Conservation (phyloP, 1,284 basidiomycete species). For the Lentinula novae-zelandiae region DNA sequence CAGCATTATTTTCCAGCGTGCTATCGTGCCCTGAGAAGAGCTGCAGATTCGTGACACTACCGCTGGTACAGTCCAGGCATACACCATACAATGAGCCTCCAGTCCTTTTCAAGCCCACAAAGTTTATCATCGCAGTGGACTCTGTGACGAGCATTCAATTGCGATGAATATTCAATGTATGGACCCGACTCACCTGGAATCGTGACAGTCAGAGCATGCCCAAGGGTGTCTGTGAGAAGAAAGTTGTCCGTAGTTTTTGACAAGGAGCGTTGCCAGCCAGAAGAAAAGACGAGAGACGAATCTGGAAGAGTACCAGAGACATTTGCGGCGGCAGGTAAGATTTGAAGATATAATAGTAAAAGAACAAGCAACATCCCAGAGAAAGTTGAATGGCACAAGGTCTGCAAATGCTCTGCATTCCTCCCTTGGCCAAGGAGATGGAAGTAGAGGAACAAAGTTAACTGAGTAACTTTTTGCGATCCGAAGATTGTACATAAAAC, state of each 20-base stretch:
- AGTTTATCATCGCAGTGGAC: conserved; percentile 11
- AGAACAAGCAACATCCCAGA: conserved; percentile 5
- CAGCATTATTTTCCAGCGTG: conserved; percentile 4
- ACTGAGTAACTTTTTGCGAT: neutral
- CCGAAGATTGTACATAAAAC: neutral
- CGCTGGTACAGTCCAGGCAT: conserved; percentile 16
- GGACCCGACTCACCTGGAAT: conserved; percentile 10
- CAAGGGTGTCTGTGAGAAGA: conserved; percentile 9
- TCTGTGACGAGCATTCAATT: conserved; percentile 3
- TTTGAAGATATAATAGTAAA: neutral
- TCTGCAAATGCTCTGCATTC: conserved; percentile 3
- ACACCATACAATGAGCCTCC: conserved; percentile 18
- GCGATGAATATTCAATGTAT: neutral
- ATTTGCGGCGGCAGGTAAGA: conserved; percentile 1
- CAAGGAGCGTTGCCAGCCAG: conserved; percentile 12
- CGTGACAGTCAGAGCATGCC: conserved; percentile 8
- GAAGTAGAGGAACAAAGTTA: neutral
- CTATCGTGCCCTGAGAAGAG: conserved; percentile 16
- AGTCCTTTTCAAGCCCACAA: conserved; percentile 16
- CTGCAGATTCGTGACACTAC: neutral
- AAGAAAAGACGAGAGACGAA: conserved; percentile 4
- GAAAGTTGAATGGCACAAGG: neutral
- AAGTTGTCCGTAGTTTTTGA: conserved; percentile 1
- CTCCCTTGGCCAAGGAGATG: conserved; percentile 1
- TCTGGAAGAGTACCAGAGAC: neutral